Evolutionary conservation across 345 rosid species (phyloP).

Genomic region (Arabidopsis suecica): DNA sequence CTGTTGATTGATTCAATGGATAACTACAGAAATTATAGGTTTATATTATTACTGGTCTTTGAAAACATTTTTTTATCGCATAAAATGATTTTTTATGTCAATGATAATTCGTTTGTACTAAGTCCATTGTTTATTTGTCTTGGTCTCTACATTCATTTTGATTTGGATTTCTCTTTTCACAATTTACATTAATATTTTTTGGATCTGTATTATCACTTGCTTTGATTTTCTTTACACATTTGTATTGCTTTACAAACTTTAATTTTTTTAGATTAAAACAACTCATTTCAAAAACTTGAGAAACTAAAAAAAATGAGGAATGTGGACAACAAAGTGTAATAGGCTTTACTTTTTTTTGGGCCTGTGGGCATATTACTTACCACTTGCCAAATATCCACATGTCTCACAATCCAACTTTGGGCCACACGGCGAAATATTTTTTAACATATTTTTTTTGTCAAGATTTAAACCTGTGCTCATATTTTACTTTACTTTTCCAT

Average conservation of each 20-base stretch:
- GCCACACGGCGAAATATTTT: background rate
- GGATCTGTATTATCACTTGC: background rate
- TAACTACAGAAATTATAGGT: background rate
- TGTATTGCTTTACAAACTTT: background rate
- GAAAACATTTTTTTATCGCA: too few species aligned
- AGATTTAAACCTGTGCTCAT: background rate
- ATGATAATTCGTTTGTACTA: background rate
- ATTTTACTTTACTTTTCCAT: background rate
- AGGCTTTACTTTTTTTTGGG: constrained; percentile 2
- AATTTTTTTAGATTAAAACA: background rate
- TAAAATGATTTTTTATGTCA: too few species aligned
- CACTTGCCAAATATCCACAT: background rate
- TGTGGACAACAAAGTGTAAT: background rate
- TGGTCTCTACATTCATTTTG: background rate
- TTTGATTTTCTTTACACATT: background rate
- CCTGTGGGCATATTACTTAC: background rate
- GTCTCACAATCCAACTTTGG: constrained; percentile 1
- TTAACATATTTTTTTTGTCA: background rate
- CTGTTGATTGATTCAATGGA: too few species aligned
- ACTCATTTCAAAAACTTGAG: background rate
- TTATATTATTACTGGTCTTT: background rate
- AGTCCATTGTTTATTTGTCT: background rate
- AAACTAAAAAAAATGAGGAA: background rate
- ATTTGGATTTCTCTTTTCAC: background rate
- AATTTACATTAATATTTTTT: background rate